Evolutionary conservation across 805 yeast species (phyloP).

Genomic region (Hanseniaspora taiwanica): DNA sequence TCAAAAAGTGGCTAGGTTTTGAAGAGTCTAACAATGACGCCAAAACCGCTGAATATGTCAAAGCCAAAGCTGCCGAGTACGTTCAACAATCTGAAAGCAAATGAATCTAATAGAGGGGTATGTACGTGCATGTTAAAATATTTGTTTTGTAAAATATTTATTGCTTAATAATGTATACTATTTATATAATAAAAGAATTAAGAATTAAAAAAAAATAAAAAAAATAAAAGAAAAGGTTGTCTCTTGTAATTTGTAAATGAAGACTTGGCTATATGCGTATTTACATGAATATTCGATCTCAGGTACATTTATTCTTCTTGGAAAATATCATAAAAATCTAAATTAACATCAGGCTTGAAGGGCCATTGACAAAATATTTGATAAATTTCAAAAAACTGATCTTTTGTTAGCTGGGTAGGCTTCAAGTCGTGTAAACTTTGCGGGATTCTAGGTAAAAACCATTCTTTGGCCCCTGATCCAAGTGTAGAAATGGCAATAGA

Average conservation of each 20-base stretch:
- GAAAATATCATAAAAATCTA: conserved; percentile 28
- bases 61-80: conserved; percentile 79
- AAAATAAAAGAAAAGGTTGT: no score
- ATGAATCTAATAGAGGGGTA: background rate
- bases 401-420: conserved; percentile 34
- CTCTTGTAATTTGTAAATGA: no score
- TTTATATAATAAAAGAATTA: no score
- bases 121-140: background rate
- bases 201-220: no score
- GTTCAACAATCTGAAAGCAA: conserved; percentile 26
- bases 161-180: background rate
- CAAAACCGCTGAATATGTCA: conserved; percentile 68
- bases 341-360: conserved; percentile 53
- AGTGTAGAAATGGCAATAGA: conserved; percentile 36
- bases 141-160: conserved; percentile 3
- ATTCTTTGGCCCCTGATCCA: conserved; percentile 73
- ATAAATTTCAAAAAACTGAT: conserved; percentile 42
- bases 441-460: conserved; percentile 25
- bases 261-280: background rate
- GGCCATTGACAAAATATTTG: conserved; percentile 63
- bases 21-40: conserved; percentile 61
- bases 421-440: conserved; percentile 27
- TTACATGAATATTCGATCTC: background rate
- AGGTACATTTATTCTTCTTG: conserved; percentile 8
- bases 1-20: conserved; percentile 77